These are phyloP conservation scores for Backusella tarrabulga DNA, from an alignment of 192 early-diverging fungal species.

Conservation along the genomic window DNA sequence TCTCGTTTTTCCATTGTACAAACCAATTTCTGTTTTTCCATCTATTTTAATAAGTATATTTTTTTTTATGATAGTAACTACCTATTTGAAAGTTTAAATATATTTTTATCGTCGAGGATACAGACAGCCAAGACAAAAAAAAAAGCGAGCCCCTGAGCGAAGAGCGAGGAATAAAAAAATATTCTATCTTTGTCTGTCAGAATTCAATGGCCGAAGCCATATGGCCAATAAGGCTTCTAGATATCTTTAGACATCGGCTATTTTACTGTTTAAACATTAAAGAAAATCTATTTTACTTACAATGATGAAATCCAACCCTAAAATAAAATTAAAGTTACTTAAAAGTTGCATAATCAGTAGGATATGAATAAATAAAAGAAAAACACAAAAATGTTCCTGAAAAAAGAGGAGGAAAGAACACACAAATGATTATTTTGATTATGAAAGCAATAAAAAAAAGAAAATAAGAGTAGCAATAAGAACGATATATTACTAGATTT, in stretches of 20 bases:
- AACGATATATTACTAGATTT: not conserved
- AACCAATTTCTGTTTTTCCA: not conserved
- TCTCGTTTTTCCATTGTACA: conserved; percentile 2
- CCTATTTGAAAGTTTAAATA: not conserved
- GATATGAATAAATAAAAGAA: not conserved
- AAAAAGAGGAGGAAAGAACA: not conserved
- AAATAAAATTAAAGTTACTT: not conserved
- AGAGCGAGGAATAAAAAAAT: not conserved
- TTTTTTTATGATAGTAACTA: not conserved
- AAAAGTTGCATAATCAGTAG: not conserved
- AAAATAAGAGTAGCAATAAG: not conserved
- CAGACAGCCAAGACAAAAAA: not conserved
- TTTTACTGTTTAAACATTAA: not conserved
- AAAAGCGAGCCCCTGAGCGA: not conserved
- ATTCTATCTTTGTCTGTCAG: conserved; percentile 1
- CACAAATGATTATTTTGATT: not conserved
- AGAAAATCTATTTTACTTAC: not conserved
- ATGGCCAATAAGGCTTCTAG: not conserved
- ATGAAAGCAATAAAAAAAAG: not conserved
- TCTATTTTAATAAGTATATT: not conserved
- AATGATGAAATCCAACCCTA: not conserved
- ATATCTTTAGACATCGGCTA: not conserved
- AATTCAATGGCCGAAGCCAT: not conserved
- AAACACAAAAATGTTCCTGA: not conserved
- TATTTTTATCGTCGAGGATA: not conserved